Evolutionary conservation across 352 stramenopile species (phyloP).

Genomic region (Phytophthora constricta): DNA sequence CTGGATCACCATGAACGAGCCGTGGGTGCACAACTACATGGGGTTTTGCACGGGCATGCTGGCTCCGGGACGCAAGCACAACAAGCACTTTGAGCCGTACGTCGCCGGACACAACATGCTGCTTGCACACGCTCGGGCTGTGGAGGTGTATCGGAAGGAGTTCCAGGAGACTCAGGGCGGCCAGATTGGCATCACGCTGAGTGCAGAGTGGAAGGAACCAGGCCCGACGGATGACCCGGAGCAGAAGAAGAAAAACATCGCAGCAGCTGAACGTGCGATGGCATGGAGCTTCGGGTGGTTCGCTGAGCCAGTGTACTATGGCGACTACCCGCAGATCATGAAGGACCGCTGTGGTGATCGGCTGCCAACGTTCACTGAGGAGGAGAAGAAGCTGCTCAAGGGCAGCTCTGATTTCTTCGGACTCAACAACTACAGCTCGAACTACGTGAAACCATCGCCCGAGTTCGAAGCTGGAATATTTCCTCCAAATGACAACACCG

Average conservation of each 20-base stretch:
- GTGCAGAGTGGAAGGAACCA: conserved; percentile 89
- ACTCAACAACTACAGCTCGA: conserved; percentile 93
- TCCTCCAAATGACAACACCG: conserved; percentile 37
- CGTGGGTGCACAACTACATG: conserved; percentile 82
- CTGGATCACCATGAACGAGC: conserved; percentile 95
- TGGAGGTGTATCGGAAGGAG: conserved; percentile 83
- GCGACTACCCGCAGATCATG: conserved; percentile 94
- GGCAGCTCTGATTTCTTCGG: conserved; percentile 93
- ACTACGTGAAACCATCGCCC: conserved; percentile 45
- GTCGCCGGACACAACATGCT: conserved; percentile 85
- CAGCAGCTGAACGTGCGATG: conserved; percentile 78
- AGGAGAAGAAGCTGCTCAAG: conserved; percentile 80
- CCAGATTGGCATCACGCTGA: conserved; percentile 91
- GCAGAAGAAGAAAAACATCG: conserved; percentile 56
- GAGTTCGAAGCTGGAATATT: conserved; percentile 32
- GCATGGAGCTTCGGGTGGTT: conserved; percentile 92
- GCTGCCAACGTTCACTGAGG: conserved; percentile 89
- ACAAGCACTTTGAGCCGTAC: conserved; percentile 80
- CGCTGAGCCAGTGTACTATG: conserved; percentile 90
- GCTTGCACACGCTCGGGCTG: conserved; percentile 83
- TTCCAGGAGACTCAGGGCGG: conserved; percentile 72
- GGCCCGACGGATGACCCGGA: conserved; percentile 47
- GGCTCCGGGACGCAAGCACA: conserved; percentile 64
- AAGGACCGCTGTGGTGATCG: conserved; percentile 74
- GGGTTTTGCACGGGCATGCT: conserved; percentile 86